Conservation (phyloP, 1,284 basidiomycete species). For the Fomitopsis betulina region DNA sequence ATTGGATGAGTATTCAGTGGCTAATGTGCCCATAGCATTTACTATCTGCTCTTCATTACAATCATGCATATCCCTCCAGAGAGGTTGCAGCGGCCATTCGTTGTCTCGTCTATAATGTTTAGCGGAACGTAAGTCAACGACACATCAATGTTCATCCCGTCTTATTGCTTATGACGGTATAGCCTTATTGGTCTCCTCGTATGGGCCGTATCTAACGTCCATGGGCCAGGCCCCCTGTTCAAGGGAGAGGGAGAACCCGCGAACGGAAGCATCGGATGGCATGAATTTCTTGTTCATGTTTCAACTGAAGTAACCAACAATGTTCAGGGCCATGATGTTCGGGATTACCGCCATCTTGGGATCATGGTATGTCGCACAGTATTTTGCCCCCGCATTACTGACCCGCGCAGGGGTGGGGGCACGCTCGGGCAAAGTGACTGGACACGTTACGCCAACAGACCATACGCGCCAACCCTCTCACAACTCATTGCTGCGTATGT, state of each 20-base stretch:
- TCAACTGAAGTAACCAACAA: neutral
- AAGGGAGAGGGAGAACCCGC: neutral
- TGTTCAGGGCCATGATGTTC: slow-evolving; percentile 7
- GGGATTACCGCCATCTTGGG: slow-evolving; percentile 4
- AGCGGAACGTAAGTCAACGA: slow-evolving; percentile 1
- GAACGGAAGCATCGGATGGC: slow-evolving; percentile 7
- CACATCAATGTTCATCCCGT: neutral
- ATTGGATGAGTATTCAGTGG: neutral
- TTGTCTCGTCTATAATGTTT: slow-evolving; percentile 6
- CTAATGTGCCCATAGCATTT: neutral
- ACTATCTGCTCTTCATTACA: slow-evolving; percentile 6
- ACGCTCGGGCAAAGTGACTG: slow-evolving; percentile 7
- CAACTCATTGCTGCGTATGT: slow-evolving; percentile 6
- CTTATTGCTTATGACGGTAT: neutral
- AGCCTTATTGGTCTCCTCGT: slow-evolving; percentile 4
- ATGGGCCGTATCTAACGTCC: slow-evolving; percentile 4
- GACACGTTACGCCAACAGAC: slow-evolving; percentile 7
- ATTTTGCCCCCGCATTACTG: neutral
- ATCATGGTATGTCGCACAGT: neutral
- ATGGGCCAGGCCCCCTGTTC: slow-evolving; percentile 3
- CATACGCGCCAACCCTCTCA: slow-evolving; percentile 4
- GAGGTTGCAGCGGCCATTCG: slow-evolving; percentile 6
- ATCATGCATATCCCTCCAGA: slow-evolving; percentile 8
- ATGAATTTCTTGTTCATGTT: neutral
- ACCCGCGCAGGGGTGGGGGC: slow-evolving; percentile 4